These are phyloP conservation scores for Aspergillus clavatus DNA, from an alignment of 2,329 filamentous ascomycete species.

Conservation along the genomic window DNA sequence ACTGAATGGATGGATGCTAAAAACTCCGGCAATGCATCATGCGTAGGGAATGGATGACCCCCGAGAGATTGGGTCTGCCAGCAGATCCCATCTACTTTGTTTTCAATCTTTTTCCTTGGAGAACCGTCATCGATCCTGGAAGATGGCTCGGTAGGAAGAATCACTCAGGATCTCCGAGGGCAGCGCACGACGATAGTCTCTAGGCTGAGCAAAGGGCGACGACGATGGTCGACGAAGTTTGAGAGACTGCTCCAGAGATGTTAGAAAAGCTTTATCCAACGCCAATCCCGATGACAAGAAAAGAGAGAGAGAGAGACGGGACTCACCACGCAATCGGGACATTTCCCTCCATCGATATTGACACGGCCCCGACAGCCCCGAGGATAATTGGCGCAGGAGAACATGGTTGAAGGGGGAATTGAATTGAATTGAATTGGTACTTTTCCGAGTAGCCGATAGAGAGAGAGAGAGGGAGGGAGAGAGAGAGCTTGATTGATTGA, in stretches of 20 bases:
- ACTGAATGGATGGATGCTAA: no score
- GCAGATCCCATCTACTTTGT: no score
- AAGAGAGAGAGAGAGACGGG: not conserved
- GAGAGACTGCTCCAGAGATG: no score
- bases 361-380: constrained; percentile 46
- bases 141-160: constrained; percentile 21
- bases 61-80: not conserved
- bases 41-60: not conserved
- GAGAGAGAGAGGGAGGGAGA: constrained; percentile 1
- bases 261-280: no score
- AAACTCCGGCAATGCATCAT: not conserved
- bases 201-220: constrained; percentile 39
- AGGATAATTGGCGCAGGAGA: constrained; percentile 46
- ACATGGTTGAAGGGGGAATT: constrained; percentile 30
- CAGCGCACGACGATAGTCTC: constrained; percentile 33
- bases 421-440: not conserved
- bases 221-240: constrained; percentile 37
- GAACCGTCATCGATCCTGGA: constrained; percentile 1
- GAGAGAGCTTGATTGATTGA: no score
- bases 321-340: constrained; percentile 44
- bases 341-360: constrained; percentile 41
- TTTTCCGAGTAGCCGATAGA: not conserved
- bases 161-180: constrained; percentile 31
- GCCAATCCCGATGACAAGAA: constrained; percentile 13
- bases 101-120: no score